These are phyloP conservation scores for Ceratobasidium sp. DNA, from an alignment of 1,284 basidiomycete species.

Conservation along the genomic window DNA sequence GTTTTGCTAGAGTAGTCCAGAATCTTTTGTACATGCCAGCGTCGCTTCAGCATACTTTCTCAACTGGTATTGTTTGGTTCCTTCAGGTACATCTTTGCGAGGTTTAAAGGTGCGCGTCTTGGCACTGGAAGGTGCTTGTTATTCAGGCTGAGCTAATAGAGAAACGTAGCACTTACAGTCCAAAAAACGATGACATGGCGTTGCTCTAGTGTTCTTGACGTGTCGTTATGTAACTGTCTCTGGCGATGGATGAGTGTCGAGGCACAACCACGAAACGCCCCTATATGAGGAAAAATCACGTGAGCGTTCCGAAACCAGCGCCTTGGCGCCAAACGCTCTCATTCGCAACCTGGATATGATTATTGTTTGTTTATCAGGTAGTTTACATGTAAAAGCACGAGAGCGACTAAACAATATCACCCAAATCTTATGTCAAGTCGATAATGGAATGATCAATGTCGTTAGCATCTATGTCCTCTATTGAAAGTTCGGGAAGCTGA, in stretches of 20 bases:
- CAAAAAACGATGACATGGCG: slow-evolving; percentile 83
- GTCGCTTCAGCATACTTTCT: slow-evolving; percentile 98
- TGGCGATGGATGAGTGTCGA: not conserved
- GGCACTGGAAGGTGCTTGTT: slow-evolving; percentile 61
- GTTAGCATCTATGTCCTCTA: not conserved
- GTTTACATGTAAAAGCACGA: not conserved
- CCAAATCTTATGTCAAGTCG: not conserved
- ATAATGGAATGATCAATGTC: not conserved
- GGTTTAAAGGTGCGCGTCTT: slow-evolving; percentile 98
- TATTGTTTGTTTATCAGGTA: not conserved
- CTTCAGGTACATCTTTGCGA: slow-evolving; percentile 92
- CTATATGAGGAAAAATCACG: slow-evolving; percentile 19
- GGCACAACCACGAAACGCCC: slow-evolving; percentile 13
- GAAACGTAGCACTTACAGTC: slow-evolving; percentile 66
- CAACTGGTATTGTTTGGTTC: slow-evolving; percentile 96
- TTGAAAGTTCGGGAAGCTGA: slow-evolving; percentile 22
- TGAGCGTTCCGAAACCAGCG: not conserved
- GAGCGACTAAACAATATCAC: not conserved
- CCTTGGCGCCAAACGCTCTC: too few relatives aligned
- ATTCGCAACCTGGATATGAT: too few relatives aligned
- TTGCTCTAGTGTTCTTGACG: not conserved
- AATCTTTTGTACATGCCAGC: slow-evolving; percentile 65
- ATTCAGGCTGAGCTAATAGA: slow-evolving; percentile 40
- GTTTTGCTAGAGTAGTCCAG: slow-evolving; percentile 14
- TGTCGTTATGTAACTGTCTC: slow-evolving; percentile 11